Evolutionary conservation across 768 basidiomycete species (phyloP).

Genomic region (Boletus vinaceobasis): DNA sequence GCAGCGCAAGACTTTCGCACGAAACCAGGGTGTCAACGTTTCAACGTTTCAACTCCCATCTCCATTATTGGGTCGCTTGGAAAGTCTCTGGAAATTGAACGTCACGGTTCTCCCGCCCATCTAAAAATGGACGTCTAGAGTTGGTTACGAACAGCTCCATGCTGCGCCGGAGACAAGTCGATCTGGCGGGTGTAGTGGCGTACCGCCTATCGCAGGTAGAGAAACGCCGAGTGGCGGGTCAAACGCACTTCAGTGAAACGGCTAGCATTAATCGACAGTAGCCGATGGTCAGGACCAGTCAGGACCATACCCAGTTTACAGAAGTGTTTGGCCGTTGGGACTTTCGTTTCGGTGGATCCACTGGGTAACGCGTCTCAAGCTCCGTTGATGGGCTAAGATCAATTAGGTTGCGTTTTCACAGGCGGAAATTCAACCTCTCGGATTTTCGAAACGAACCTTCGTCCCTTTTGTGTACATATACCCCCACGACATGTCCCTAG

Average conservation of each 20-base stretch:
- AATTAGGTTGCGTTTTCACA: conserved; percentile 12
- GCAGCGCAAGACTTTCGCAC: neutral
- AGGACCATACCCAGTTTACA: too few species aligned
- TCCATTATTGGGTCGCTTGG: too few species aligned
- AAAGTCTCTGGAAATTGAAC: neutral
- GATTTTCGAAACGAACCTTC: conserved; percentile 11
- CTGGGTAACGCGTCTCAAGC: conserved; percentile 2
- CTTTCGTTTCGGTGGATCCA: neutral
- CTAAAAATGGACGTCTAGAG: neutral
- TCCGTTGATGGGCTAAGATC: conserved; percentile 11
- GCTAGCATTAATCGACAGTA: too few species aligned
- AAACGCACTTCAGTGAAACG: neutral
- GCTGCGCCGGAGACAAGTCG: neutral
- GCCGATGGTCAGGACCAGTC: too few species aligned
- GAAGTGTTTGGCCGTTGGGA: neutral
- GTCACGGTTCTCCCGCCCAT: neutral
- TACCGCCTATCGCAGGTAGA: neutral
- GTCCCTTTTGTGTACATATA: conserved; percentile 12
- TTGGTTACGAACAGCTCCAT: neutral
- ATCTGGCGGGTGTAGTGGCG: neutral
- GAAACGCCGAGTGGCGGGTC: neutral
- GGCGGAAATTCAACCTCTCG: conserved; percentile 2
- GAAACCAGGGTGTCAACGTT: neutral
- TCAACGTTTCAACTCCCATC: too few species aligned
- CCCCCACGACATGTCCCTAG: conserved; percentile 5